These are phyloP conservation scores for Periconia sp. DNA, from an alignment of 2,329 filamentous ascomycete species.

Conservation along the genomic window DNA sequence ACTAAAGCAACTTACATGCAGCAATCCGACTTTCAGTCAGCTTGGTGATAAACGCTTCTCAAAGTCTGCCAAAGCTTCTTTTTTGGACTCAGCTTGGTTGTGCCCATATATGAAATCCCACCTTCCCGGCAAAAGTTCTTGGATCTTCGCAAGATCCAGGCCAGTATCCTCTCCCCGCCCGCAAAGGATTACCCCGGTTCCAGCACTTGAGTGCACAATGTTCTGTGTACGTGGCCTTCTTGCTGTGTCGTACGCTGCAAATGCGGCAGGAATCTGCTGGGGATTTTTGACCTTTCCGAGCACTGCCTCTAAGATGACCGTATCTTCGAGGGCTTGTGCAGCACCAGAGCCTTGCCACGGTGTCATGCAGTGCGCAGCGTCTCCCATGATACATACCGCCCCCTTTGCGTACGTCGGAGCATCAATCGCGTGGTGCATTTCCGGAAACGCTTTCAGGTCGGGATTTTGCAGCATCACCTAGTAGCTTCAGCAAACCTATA, in stretches of 20 bases:
- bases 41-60: neutral
- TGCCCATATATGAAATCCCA: conserved; percentile 11
- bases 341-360: conserved; percentile 54
- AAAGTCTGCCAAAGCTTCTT: conserved; percentile 5
- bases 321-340: conserved; percentile 56
- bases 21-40: too few species aligned
- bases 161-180: conserved; percentile 7
- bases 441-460: conserved; percentile 9
- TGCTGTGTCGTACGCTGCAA: conserved; percentile 35
- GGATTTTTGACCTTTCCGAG: conserved; percentile 20
- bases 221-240: conserved; percentile 13
- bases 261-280: conserved; percentile 27
- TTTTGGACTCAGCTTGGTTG: conserved; percentile 8
- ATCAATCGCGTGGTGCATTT: conserved; percentile 8
- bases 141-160: conserved; percentile 9
- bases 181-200: conserved; percentile 8
- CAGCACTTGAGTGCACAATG: conserved; percentile 10
- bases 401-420: conserved; percentile 11
- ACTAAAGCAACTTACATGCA: too few species aligned
- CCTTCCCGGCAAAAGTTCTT: conserved; percentile 4
- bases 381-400: conserved; percentile 37
- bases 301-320: conserved; percentile 43
- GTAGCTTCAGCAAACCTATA: neutral
- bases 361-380: conserved; percentile 51
- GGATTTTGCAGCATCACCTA: conserved; percentile 9